Evolutionary conservation across 1,284 basidiomycete species (phyloP).

Genomic region (Lentinus polychrous): DNA sequence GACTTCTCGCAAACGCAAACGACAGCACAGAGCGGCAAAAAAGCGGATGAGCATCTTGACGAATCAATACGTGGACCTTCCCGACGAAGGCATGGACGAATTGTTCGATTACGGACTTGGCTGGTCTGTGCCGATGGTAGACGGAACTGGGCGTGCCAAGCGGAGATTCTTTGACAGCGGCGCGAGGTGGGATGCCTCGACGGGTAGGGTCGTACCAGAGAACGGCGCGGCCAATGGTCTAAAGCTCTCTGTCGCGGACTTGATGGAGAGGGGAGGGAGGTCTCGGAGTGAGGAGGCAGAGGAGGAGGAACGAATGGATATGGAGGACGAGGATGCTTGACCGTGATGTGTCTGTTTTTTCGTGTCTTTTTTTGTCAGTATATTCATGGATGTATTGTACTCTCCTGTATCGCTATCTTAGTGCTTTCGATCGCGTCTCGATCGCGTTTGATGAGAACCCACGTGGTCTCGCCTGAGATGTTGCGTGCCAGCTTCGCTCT

Average conservation of each 20-base stretch:
- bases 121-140: neutral
- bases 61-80: conserved; percentile 42
- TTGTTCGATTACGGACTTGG: conserved; percentile 9
- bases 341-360: neutral
- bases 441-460: too few species aligned
- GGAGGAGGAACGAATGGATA: conserved; percentile 15
- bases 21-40: conserved; percentile 20
- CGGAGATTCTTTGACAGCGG: conserved; percentile 55
- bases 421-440: too few species aligned
- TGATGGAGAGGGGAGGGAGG: conserved; percentile 18
- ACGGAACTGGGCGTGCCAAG: conserved; percentile 19
- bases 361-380: neutral
- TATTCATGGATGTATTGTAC: neutral
- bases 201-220: conserved; percentile 14
- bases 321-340: conserved; percentile 12
- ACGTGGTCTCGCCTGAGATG: too few species aligned
- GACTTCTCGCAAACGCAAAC: conserved; percentile 12
- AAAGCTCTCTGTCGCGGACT: conserved; percentile 10
- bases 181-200: conserved; percentile 32
- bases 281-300: conserved; percentile 9
- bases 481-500: too few species aligned
- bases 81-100: conserved; percentile 28
- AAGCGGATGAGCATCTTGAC: conserved; percentile 65
- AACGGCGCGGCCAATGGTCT: conserved; percentile 9
- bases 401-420: neutral